Evolutionary conservation across 106 monocot genomes (phyloP).

Genomic region (Platanthera guangdongensis): DNA sequence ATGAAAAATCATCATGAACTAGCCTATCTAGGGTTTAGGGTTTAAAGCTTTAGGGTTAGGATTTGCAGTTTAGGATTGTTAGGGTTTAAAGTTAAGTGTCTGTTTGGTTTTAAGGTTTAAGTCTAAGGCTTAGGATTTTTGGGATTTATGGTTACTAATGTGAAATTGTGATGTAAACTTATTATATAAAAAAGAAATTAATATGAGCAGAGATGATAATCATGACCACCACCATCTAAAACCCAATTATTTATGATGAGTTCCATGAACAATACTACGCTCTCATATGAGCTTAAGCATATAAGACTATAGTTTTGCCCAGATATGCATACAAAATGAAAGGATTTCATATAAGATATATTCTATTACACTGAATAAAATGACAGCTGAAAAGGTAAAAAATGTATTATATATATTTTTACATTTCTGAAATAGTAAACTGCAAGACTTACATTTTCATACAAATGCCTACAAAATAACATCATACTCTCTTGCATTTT

Average conservation of each 20-base stretch:
- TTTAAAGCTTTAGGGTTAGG: no score
- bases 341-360: neutral
- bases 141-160: no score
- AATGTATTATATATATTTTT: neutral
- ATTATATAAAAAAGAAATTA: neutral
- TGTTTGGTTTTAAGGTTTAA: no score
- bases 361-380: neutral
- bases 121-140: no score
- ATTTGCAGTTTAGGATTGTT: no score
- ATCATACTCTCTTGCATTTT: neutral
- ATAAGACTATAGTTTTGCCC: no score
- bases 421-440: neutral
- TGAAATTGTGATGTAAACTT: no score
- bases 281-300: no score
- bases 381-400: neutral
- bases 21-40: no score
- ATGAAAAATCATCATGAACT: no score
- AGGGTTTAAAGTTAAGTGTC: no score
- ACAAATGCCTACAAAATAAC: neutral
- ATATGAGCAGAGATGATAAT: neutral
- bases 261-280: neutral
- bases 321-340: neutral
- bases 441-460: neutral
- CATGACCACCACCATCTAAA: neutral
- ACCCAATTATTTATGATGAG: neutral